phyloP scores from a whole-genome alignment of 208 protist genomes.

The Acanthamoeba lenticulata region DNA sequence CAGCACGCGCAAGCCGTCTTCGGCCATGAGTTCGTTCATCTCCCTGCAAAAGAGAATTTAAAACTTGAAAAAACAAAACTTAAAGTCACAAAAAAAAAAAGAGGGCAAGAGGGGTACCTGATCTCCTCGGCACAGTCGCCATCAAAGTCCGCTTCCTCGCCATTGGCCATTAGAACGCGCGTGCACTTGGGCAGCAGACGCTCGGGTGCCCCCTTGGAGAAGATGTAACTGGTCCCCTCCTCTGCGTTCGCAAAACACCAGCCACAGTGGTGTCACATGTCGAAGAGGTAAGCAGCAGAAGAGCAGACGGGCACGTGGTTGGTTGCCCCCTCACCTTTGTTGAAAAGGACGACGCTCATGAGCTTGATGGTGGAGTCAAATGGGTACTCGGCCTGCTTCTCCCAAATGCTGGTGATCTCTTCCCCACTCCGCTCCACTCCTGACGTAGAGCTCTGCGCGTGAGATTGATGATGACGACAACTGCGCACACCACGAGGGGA shows the following conservation, averaged over 20 bases:
- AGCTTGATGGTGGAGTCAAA: slow-evolving; percentile 60
- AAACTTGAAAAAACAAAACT: too few relatives aligned
- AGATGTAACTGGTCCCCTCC: background rate
- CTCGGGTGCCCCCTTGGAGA: slow-evolving; percentile 47
- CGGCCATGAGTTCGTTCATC: slow-evolving; percentile 59
- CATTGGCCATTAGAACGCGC: background rate
- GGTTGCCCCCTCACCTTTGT: background rate
- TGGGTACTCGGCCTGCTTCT: slow-evolving; percentile 19
- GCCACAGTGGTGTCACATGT: background rate
- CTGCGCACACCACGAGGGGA: too few relatives aligned
- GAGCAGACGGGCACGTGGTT: background rate
- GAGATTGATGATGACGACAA: background rate
- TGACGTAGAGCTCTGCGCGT: background rate
- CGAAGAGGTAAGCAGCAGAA: background rate
- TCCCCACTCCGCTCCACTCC: background rate
- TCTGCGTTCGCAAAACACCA: background rate
- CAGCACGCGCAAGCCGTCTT: slow-evolving; percentile 71
- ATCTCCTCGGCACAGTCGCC: background rate
- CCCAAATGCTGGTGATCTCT: background rate
- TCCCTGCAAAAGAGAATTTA: too few relatives aligned
- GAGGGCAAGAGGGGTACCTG: too few relatives aligned
- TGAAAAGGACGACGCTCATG: slow-evolving; percentile 37
- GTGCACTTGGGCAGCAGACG: slow-evolving; percentile 31
- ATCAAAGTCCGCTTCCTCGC: background rate
- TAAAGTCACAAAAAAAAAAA: background rate